phyloP scores from a whole-genome alignment of 331 rosid species.

The Quercus lobata region DNA sequence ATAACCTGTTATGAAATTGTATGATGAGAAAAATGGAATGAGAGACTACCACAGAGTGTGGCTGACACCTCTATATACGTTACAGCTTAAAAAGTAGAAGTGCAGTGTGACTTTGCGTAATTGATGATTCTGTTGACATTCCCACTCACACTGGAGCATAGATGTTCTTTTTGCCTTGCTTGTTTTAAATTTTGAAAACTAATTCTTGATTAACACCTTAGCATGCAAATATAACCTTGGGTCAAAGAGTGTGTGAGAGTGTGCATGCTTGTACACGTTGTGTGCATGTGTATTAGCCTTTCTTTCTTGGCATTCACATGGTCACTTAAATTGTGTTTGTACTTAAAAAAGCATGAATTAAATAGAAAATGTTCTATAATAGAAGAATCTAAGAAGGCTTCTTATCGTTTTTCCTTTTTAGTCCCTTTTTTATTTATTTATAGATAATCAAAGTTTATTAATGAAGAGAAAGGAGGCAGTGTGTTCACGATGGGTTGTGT shows the following conservation, averaged over 20 bases:
- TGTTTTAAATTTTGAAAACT: neutral
- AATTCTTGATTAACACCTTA: neutral
- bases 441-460: no score
- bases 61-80: neutral
- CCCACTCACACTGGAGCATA: neutral
- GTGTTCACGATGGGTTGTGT: no score
- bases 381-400: neutral
- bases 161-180: neutral
- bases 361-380: no score
- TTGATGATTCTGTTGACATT: neutral
- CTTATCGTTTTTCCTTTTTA: neutral
- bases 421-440: neutral
- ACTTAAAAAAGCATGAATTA: no score
- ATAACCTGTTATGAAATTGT: neutral
- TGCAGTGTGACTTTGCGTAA: neutral
- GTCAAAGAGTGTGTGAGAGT: neutral
- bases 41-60: neutral
- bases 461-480: no score
- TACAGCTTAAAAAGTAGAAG: neutral
- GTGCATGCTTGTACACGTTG: neutral
- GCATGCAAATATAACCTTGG: neutral
- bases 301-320: neutral
- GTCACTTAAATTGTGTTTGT: neutral
- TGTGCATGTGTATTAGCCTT: neutral
- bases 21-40: neutral